Evolutionary conservation across 768 basidiomycete species (phyloP), one percentile per base, ranked within the genome.

Genomic region (Agrocybe praecox): DNA sequence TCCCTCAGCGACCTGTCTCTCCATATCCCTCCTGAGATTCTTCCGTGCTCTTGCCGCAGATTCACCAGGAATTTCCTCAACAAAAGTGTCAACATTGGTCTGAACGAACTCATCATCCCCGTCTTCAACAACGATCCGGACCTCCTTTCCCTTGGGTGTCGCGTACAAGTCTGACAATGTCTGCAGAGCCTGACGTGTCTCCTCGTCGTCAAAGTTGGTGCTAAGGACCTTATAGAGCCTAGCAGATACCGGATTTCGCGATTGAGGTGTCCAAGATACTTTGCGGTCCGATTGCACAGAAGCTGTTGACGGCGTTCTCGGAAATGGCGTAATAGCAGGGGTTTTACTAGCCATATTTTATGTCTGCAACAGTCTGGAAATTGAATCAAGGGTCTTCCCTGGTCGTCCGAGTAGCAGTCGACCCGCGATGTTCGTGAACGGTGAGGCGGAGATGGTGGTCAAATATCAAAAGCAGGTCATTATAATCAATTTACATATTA

Each of bases 151-250:
- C 53, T 74, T 76, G 36, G 65, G 50, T 2, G 72, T 55, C 17
- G 72, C 77, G 68, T 97, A 98, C 49, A 94, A 78, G 15, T 88
- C 85, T 2, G 94, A 93, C 34, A 96, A 83, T 0, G 93, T 95
- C 46, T 83, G 79, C 12, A 97, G 76, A 2, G 94, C 94, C 63
- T 96, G 90, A 23, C 79, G 78, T 1, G 92, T 93, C 6, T 87
- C 83, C 34, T 84, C 78, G 63, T 93, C 92, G 23, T 90, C 85
- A 56, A 89, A 94, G 48, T 82, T 89, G 1, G 89, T 89, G 33
- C 90, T 87, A 18, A 96, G 77, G 58, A 96, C 88, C 72, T 97
- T 97, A 72, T 94, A 95, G n/a, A 96, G 76, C 11, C 95, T 81
- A 0, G 90, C 73, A n/a, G 93, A 86, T 40, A 96, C 81, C 2